phyloP scores from a whole-genome alignment of 768 basidiomycete genomes.

The Cystobasidium ongulense region DNA sequence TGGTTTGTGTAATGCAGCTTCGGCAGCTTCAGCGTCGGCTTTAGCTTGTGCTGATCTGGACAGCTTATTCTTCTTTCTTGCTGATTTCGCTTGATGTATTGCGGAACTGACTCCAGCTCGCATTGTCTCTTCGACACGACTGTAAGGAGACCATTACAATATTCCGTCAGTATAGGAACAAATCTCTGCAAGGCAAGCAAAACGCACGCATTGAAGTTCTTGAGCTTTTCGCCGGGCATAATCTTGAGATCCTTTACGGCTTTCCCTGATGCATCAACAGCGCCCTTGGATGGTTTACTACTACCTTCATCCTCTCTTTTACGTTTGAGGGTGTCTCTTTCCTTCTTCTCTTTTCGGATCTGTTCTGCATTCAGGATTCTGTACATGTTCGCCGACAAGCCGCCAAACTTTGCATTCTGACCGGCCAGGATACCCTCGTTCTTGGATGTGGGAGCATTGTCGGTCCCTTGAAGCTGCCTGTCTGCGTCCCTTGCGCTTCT shows the following conservation, averaged over 20 bases:
- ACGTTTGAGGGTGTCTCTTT: neutral
- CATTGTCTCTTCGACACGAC: conserved; percentile 20
- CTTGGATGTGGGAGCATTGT: conserved; percentile 26
- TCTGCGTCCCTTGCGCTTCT: conserved; percentile 21
- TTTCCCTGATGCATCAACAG: neutral
- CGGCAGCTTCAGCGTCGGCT: neutral
- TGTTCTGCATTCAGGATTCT: conserved; percentile 27
- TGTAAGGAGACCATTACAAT: neutral
- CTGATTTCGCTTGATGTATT: neutral
- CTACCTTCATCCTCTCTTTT: neutral
- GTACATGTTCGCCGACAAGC: conserved; percentile 11
- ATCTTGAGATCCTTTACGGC: conserved; percentile 17
- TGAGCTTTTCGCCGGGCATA: conserved; percentile 22
- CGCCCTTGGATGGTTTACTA: neutral
- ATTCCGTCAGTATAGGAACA: neutral
- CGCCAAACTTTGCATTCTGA: neutral
- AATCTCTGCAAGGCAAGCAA: neutral
- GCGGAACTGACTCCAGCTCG: conserved; percentile 12
- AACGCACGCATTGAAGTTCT: conserved; percentile 23
- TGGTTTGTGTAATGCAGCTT: neutral
- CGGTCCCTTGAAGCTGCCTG: neutral
- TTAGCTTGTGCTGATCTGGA: conserved; percentile 18
- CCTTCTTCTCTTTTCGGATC: conserved; percentile 22
- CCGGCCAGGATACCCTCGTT: neutral
- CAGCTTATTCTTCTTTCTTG: conserved; percentile 21